phyloP scores from a whole-genome alignment of 306 rosid genomes.

The Pachyrhizus erosus region DNA sequence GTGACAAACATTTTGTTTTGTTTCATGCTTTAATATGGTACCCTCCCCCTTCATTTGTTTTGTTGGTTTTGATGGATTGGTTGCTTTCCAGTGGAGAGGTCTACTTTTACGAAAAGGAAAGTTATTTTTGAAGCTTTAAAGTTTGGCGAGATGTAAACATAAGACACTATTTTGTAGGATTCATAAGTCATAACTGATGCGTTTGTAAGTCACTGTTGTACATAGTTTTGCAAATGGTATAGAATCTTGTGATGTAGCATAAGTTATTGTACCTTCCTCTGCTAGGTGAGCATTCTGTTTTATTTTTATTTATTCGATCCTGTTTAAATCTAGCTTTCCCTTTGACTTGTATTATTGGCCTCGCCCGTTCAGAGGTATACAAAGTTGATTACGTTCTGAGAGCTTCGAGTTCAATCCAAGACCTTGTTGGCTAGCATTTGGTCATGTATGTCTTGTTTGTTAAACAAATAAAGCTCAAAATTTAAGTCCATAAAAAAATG shows the following conservation, averaged over 20 bases:
- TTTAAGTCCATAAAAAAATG: not conserved
- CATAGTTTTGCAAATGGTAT: slow-evolving; percentile 46
- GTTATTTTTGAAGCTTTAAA: slow-evolving; percentile 6
- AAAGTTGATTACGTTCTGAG: not conserved
- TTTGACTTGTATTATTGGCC: slow-evolving; percentile 4
- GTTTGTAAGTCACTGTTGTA: slow-evolving; percentile 42
- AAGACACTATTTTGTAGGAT: slow-evolving; percentile 34
- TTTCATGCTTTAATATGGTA: not conserved
- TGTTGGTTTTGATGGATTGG: slow-evolving; percentile 27
- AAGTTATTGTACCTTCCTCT: slow-evolving; percentile 20
- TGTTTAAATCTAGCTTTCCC: slow-evolving; percentile 20
- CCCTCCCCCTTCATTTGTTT: not conserved
- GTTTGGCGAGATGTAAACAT: slow-evolving; percentile 34
- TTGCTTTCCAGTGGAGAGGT: slow-evolving; percentile 18
- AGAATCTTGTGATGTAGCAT: slow-evolving; percentile 33
- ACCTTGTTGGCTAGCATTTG: slow-evolving; percentile 14
- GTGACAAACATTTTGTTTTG: slow-evolving; percentile 8
- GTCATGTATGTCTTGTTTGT: not conserved
- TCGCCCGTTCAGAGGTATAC: not conserved
- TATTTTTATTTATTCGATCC: not conserved
- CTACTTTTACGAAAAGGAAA: slow-evolving; percentile 27
- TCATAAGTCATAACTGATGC: not conserved
- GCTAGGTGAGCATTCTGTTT: slow-evolving; percentile 8
- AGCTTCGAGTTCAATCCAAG: not conserved
- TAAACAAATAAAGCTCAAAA: not conserved